Evolutionary conservation across 139 green algal genomes (phyloP).

Genomic region (Closterium sp.): DNA sequence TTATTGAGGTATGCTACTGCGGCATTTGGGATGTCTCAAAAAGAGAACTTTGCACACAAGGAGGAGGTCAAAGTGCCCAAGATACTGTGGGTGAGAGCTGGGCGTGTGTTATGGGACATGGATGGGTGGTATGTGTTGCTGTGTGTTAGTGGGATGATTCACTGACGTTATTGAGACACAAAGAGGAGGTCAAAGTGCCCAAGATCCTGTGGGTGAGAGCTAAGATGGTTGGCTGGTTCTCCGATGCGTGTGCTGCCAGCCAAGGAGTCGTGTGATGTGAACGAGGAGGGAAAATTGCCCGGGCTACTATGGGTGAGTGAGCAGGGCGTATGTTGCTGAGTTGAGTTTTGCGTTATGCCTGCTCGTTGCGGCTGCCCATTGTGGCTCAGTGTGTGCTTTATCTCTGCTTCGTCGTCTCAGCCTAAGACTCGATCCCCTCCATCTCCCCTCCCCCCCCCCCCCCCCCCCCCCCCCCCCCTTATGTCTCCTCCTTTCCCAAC

Average conservation of each 20-base stretch:
- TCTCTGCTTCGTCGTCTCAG: no score
- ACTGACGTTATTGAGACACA: background rate
- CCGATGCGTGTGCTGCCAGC: background rate
- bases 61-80: conserved; percentile 33
- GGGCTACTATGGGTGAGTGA: background rate
- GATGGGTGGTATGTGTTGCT: background rate
- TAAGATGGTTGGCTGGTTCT: no score
- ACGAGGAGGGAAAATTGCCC: no score
- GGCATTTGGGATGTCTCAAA: no score
- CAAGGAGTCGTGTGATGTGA: no score
- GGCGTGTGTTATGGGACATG: background rate
- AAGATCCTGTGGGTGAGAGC: conserved; percentile 38
- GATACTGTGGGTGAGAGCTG: conserved; percentile 30
- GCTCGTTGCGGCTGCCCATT: no score
- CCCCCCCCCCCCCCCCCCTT: no score
- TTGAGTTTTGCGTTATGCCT: background rate
- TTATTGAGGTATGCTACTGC: no score
- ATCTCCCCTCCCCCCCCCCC: background rate
- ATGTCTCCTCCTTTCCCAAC: background rate
- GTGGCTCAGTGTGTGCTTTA: no score
- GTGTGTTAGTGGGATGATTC: background rate
- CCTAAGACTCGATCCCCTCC: no score
- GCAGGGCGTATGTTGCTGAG: background rate
- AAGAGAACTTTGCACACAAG: background rate
- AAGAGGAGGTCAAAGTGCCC: conserved; percentile 35